A percentile compares a stretch with the other conserved stretches of the same genome.
phyloP scores from a whole-genome alignment of 352 stramenopile species.

The Phytophthora pinifolia region DNA sequence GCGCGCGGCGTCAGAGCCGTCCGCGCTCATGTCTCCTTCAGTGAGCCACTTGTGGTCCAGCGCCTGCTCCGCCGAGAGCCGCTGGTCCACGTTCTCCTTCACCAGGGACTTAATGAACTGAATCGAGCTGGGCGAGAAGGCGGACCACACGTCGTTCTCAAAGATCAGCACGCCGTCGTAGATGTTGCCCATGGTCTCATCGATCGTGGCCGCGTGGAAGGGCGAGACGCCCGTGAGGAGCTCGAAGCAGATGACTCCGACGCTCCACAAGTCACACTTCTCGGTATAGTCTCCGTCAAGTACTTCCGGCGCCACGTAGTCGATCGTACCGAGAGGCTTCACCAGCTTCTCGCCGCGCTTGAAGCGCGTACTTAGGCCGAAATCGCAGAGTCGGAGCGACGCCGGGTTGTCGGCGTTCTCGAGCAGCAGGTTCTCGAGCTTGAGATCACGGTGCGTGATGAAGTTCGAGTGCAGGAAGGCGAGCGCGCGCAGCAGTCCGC shows the following conservation, averaged over 20 bases:
- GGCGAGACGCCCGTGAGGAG: conserved; percentile 65
- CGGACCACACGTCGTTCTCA: conserved; percentile 62
- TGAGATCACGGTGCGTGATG: conserved; percentile 80
- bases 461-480: conserved; percentile 82
- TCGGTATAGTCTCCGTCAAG: conserved; percentile 82
- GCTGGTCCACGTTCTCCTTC: conserved; percentile 65
- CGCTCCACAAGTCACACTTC: conserved; percentile 82
- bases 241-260: conserved; percentile 81
- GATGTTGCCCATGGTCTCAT: conserved; percentile 85
- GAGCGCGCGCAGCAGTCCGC: conserved; percentile 53
- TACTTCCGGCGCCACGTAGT: conserved; percentile 83
- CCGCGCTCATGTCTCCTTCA: conserved; percentile 21
- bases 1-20: conserved; percentile 21
- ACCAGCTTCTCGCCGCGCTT: conserved; percentile 70
- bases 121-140: conserved; percentile 62
- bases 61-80: conserved; percentile 64
- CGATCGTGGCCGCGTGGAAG: conserved; percentile 67
- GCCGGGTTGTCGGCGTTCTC: conserved; percentile 59
- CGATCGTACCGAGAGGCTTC: conserved; percentile 77
- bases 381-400: conserved; percentile 84
- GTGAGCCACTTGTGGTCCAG: conserved; percentile 70
- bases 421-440: conserved; percentile 82
- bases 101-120: conserved; percentile 83
- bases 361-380: conserved; percentile 78
- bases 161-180: conserved; percentile 78